Evolutionary conservation across 352 stramenopile species (phyloP), one percentile per base, ranked within the genome.

Genomic region (Pythium dissimile): DNA sequence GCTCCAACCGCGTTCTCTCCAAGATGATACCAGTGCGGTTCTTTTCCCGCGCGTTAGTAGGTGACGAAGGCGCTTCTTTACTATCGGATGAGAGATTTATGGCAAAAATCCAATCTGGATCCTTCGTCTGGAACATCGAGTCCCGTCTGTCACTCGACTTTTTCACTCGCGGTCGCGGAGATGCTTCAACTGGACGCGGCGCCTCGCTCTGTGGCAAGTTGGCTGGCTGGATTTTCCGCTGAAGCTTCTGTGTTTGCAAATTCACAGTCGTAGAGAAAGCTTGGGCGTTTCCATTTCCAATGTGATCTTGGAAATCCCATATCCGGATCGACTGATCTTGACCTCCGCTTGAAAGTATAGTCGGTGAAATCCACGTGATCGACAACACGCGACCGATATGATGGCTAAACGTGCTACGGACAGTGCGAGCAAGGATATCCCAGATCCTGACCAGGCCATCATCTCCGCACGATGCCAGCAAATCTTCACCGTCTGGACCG

Each of bases 241-340:
- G n/a, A n/a, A n/a, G n/a, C n/a, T n/a, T n/a, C n/a, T n/a, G n/a
- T n/a, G n/a, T n/a, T n/a, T n/a, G n/a, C n/a, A n/a, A n/a, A n/a
- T n/a, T 51, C 3, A 10, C 24, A 3, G 27, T 35, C 8, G n/a
- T 7, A 20, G 4, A 7, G 42, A n/a, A 26, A 35, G 13, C 4
- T 34, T 24, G 39, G n/a, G 7, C 3, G 12, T 48, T n/a, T n/a
- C n/a, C 30, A 28, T 34, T 39, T 11, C 21, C 45, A 27, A 24
- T 16, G 31, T 60, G 42, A 23, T 60, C 34, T 5, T 24, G 38
- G 24, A 49, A 58, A 26, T 69, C 54, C 83, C 83, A 93, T 11
- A 86, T 13, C 5, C 80, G 78, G 21, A 86, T 66, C 3, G 77
- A 80, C 61, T 93, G 84, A 39, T 90, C 80, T 20, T 91, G 80